Conservation (phyloP, 768 basidiomycete species). For the Pulveroboletus frians region DNA sequence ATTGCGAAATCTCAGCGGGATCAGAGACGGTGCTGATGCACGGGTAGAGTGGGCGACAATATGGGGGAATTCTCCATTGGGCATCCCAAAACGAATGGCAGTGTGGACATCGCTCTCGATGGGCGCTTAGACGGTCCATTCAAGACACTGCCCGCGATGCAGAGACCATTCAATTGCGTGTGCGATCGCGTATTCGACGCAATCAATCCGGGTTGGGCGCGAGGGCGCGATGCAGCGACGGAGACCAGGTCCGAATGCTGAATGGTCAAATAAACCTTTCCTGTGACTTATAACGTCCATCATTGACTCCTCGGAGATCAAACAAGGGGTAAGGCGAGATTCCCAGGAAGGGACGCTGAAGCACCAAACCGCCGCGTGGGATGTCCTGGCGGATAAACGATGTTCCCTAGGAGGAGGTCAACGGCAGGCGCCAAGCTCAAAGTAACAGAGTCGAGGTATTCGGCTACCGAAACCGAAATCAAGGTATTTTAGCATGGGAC, state of each 20-base stretch:
- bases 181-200: slow-evolving; percentile 7
- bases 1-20: slow-evolving; percentile 21
- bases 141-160: neutral
- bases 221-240: slow-evolving; percentile 5
- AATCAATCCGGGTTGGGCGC: slow-evolving; percentile 15
- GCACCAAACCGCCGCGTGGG: slow-evolving; percentile 20
- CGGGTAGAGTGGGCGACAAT: slow-evolving; percentile 8
- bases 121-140: neutral
- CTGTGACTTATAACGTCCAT: slow-evolving; percentile 6
- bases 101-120: neutral
- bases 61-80: slow-evolving; percentile 5
- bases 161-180: neutral
- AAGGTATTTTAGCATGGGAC: slow-evolving; percentile 1
- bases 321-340: slow-evolving; percentile 4
- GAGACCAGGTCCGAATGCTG: slow-evolving; percentile 4
- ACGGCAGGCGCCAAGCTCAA: slow-evolving; percentile 16
- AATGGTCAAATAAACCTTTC: slow-evolving; percentile 10
- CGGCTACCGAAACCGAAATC: slow-evolving; percentile 1
- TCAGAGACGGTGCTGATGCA: slow-evolving; percentile 20
- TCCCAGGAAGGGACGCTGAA: slow-evolving; percentile 12
- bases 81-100: neutral
- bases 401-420: slow-evolving; percentile 7
- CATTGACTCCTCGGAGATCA: slow-evolving; percentile 27
- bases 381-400: slow-evolving; percentile 17
- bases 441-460: slow-evolving; percentile 1